Base-by-base conservation (phyloP, 768 basidiomycete genomes). In the Gloeopeniophorella convolvens region DNA sequence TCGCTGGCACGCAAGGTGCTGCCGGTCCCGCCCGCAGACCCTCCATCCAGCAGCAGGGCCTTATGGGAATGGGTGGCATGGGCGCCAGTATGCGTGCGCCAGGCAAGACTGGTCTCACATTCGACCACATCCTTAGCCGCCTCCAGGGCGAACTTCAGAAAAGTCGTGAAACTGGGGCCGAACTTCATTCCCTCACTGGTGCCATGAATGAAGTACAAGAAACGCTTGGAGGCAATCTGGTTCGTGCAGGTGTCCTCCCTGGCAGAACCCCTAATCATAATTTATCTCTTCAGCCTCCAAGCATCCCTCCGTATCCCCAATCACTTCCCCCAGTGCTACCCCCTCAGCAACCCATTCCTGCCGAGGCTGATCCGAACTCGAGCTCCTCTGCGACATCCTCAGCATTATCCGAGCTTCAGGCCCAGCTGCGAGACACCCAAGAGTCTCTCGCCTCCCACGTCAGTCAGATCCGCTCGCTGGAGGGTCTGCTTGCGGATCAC, bases 131-230 rank as follows among this genome's bases (percentile, higher is more conserved):
- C 45, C 70, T 97, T 37, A 86, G 76, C 48, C 80, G 89, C 30
- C 72, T 98, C 2, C 94, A 97, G 64, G 82, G 83, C 56, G 94
- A 98, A 64, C 79, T 98, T n/a, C 85, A 88, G 69, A 96, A 95
- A 70, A 92, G 89, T 61, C 80, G 90, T 15, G 95, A 98, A 63
- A 96, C 94, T 0, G 89, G 90, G 12, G 74, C 83, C 0, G 94
- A 98, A 62, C 72, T 99, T 3, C 80, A 83, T 54, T 78, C 78
- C 0, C 69, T 97, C 27, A 84, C 79, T 13, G 77, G 77, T 11
- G 76, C 87, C 4, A 89, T 99, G 79, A 79, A 72, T 34, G 92
- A 96, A n/a, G 89, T 97, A 36, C 85, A 90, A 52, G 91, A 96
- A 59, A 92, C 89, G 0, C 72, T 99, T 5, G 86, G 87, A 28